A percentile compares a stretch with the other conserved stretches of the same genome.
phyloP scores from a whole-genome alignment of 2,329 filamentous ascomycete genomes.

The Rhytidhysteron rufulum region DNA sequence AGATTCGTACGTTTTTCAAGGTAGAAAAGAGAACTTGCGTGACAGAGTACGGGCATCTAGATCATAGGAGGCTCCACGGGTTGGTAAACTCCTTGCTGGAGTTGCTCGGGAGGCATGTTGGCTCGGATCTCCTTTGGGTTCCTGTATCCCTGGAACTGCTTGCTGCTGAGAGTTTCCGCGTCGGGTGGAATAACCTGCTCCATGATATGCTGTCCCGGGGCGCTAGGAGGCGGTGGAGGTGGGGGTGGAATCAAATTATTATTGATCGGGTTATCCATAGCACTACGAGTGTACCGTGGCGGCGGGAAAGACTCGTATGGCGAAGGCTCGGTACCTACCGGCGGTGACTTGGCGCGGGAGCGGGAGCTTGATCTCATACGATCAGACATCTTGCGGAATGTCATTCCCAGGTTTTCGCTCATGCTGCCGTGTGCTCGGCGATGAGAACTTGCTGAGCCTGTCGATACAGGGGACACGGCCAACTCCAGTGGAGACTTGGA shows the following conservation, averaged over 20 bases:
- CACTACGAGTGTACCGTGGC: slow-evolving; percentile 24
- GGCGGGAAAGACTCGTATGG: slow-evolving; percentile 44
- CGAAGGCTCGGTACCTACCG: slow-evolving; percentile 24
- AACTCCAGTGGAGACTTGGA: slow-evolving; percentile 24
- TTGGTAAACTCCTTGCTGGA: slow-evolving; percentile 42
- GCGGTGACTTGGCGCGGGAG: slow-evolving; percentile 48
- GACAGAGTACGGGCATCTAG: slow-evolving; percentile 10
- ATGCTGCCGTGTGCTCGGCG: slow-evolving; percentile 54
- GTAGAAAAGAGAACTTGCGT: background rate
- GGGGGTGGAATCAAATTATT: slow-evolving; percentile 32
- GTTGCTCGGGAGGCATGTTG: slow-evolving; percentile 46
- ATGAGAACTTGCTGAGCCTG: slow-evolving; percentile 41
- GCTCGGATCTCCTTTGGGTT: slow-evolving; percentile 46
- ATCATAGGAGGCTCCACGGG: slow-evolving; percentile 33
- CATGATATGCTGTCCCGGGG: slow-evolving; percentile 20
- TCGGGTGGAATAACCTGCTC: slow-evolving; percentile 41
- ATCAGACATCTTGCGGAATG: slow-evolving; percentile 48
- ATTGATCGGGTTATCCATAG: slow-evolving; percentile 27
- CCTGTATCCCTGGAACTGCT: slow-evolving; percentile 27
- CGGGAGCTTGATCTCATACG: slow-evolving; percentile 57
- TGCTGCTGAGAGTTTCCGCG: slow-evolving; percentile 16
- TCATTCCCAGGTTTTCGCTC: slow-evolving; percentile 55
- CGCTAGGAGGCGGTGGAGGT: slow-evolving; percentile 26
- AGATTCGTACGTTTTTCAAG: too few species aligned
- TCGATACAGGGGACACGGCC: slow-evolving; percentile 16